Evolutionary conservation across 106 monocot genomes (phyloP), one percentile per base, ranked within the genome.

Genomic region (Narthecium ossifragum): DNA sequence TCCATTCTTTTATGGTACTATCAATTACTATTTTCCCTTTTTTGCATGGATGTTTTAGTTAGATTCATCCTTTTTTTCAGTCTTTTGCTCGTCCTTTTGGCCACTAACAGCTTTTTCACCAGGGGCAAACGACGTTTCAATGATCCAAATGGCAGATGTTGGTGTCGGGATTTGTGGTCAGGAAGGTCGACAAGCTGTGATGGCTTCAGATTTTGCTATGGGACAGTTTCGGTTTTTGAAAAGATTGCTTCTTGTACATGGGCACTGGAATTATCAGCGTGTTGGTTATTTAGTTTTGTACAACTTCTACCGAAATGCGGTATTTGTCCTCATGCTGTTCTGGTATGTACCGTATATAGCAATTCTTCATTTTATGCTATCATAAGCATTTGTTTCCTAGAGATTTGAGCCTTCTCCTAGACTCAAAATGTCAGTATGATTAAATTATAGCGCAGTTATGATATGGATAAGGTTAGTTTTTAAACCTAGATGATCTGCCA

Each of bases 61-160:
- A 40, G 40, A 12, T 49, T 15, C 17, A 23, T 26, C 25, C 22
- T 53, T 53, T 20, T 27, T 53, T 53, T 25, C 13, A 5, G 21
- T 53, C 21, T 31, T 55, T 55, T 17, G 15, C 6, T 7, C 14
- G 7, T 49, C n/a, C 3, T 33, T 22, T 22, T 27, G 17, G 23
- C 38, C 32, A 27, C 61, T 59, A 39, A 66, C 28, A 12, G 18
- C 39, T 31, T 30, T 33, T 47, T 39, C 53, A 27, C 21, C 73
- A 93, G 93, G 93, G 40, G 93, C 93, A 67, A 93, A 93, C 76
- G 93, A 93, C 80, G 93, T 93, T 67, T 93, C 93, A 45, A 93
- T 93, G 93, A 93, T 93, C 53, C 93, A 93, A 75, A 93, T 93
- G 93, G 93, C 93, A 29, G 89, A 93, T 75, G 93, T 93, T 60